Evolutionary conservation across 2,329 filamentous ascomycete genomes (phyloP), one percentile per base, ranked within the genome.

Genomic region (Pyrenochaeta sp.): DNA sequence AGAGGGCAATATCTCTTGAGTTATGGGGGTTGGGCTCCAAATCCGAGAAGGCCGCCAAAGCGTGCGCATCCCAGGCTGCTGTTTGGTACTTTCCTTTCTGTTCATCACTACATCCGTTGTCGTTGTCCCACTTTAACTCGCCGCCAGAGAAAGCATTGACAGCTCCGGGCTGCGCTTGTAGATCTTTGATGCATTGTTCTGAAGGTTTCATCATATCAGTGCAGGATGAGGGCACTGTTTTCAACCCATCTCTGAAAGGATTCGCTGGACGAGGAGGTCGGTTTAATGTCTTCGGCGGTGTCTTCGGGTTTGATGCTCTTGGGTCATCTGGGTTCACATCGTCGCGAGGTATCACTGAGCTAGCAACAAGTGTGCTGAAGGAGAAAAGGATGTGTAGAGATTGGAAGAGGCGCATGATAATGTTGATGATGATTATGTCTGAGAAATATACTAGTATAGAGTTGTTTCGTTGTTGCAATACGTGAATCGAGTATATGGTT

Each of bases 31-130:
- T 34, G 5, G 47, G 41, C 18, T 38, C 37, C 32, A 23, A 10
- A 35, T 45, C 27, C 11, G 42, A 19, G 22, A 38, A 41, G 21
- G 6, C 13, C 30, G 42, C 41, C 14, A 46, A 38, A 29, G 38
- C n/a, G 28, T 17, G 20, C 26, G 47, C 47, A 35, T 51, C 47
- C 32, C 38, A 46, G 8, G 38, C 42, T 40, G 47, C 47, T 9
- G 38, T 45, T 21, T 42, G 27, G 21, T 18, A 42, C 18, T 21
- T 39, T 11, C 22, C 42, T 19, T 43, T n/a, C 31, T 51, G 41
- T 9, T 14, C 19, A 11, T 45, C 21, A 28, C 28, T 17, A 21
- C 42, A 51, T 40, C 23, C 11, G 38, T 46, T 7, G 27, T 51
- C 34, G 23, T 19, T 46, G 28, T 46, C 42, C 47, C 37, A 46